Conservation (phyloP, 345 rosid genomes). For the Moricandia moricandioides region DNA sequence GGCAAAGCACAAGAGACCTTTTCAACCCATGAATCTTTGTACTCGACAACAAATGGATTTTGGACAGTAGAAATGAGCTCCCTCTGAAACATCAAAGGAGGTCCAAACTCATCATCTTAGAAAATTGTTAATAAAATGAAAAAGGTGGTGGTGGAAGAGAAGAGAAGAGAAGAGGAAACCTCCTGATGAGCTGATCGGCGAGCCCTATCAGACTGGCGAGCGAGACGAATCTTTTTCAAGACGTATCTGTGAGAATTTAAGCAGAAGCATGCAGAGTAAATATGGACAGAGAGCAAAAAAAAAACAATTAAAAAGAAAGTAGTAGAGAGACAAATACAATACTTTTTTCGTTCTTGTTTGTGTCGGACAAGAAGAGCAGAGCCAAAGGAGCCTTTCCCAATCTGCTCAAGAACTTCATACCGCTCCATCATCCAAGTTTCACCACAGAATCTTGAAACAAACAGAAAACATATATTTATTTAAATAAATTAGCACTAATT, state of each 20-base stretch:
- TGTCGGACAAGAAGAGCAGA: slow-evolving; percentile 98
- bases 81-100: slow-evolving; percentile 54
- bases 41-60: slow-evolving; percentile 89
- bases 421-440: slow-evolving; percentile 57
- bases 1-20: slow-evolving; percentile 46
- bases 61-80: slow-evolving; percentile 83
- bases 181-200: slow-evolving; percentile 96
- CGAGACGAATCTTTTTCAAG: slow-evolving; percentile 89
- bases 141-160: not conserved
- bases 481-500: not conserved
- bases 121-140: not conserved
- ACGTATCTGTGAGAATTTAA: slow-evolving; percentile 55
- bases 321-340: not conserved
- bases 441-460: slow-evolving; percentile 2
- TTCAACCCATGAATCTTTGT: slow-evolving; percentile 99
- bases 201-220: slow-evolving; percentile 91
- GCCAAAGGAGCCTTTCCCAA: slow-evolving; percentile 95
- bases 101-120: not conserved
- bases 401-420: slow-evolving; percentile 86
- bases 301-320: not conserved
- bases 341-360: slow-evolving; percentile 89
- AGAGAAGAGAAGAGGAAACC: slow-evolving; percentile 36
- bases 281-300: not conserved
- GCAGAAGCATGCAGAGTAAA: slow-evolving; percentile 10
- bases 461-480: not conserved